These are phyloP conservation scores for Trichoderma sp. DNA, from an alignment of 2,329 filamentous ascomycete species.

Conservation along the genomic window DNA sequence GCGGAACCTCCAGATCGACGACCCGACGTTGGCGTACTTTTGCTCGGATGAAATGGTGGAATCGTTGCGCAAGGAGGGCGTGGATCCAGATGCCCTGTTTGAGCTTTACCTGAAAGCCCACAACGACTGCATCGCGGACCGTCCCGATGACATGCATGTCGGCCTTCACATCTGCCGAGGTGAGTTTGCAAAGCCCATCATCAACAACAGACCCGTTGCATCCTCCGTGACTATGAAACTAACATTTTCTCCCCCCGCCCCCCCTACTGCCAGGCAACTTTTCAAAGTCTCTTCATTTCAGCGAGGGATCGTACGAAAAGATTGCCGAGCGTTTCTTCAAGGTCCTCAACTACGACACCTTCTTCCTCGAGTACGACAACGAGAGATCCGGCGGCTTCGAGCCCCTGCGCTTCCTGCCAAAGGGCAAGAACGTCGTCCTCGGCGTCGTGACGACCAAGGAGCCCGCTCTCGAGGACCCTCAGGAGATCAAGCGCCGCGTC, in stretches of 20 bases:
- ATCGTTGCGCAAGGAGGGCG: conserved; percentile 59
- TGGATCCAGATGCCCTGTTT: conserved; percentile 65
- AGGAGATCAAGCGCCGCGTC: conserved; percentile 57
- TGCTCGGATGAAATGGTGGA: conserved; percentile 68
- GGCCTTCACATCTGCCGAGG: conserved; percentile 65
- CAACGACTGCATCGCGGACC: conserved; percentile 66
- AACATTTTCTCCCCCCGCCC: too few relatives aligned
- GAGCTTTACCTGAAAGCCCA: conserved; percentile 72
- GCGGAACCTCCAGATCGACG: conserved; percentile 62
- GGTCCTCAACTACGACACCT: conserved; percentile 61
- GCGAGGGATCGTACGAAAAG: conserved; percentile 64
- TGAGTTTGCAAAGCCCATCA: conserved; percentile 31
- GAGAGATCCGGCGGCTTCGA: conserved; percentile 63
- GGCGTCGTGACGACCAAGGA: conserved; percentile 65
- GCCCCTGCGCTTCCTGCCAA: conserved; percentile 61
- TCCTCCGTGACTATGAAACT: too few relatives aligned
- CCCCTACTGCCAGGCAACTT: conserved; percentile 59
- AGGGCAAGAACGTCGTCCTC: conserved; percentile 62
- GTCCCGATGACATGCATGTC: conserved; percentile 67
- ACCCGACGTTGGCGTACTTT: conserved; percentile 67
- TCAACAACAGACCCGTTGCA: too few relatives aligned
- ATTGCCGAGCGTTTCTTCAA: conserved; percentile 64
- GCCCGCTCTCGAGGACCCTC: conserved; percentile 57
- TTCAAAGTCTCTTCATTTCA: conserved; percentile 64
- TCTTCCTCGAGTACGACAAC: conserved; percentile 64